Base-by-base conservation (phyloP, 192 early-diverging fungal genomes). In the Diversispora epigaea region DNA sequence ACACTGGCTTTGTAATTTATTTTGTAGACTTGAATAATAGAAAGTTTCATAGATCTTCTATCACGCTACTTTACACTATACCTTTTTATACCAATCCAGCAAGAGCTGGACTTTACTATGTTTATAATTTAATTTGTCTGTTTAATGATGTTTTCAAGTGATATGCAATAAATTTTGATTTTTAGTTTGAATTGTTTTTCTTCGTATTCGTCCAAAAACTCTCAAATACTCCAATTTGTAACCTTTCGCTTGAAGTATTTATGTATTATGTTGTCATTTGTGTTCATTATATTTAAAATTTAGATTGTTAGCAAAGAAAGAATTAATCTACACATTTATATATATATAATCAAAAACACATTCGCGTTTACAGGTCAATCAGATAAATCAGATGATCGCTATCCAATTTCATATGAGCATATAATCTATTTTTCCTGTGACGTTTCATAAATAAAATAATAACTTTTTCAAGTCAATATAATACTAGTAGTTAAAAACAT, bases 211-310 rank as follows among this genome's bases (percentile, higher is more conserved):
- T 46, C 25, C 19, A 72, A 54, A 60, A 72, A 72, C 10, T 44
- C 71, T 5, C 0, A 41, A 40, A 72, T 72, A 21, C 32, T 45
- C 71, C 71, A 72, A 14, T 72, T 40, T 44, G 32, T 41, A 58
- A 56, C 1, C n/a, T 58, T 58, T 32, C 40, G 40, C 4, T 72
- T 41, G 44, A 72, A 72, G 46, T 72, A 72, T 47, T 68, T 68
- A 25, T 61, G 32, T 61, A 61, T 61, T 61, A 15, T 10, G 11
- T 4, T 61, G 32, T 61, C 4, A 11, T 61, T 58, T 58, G 8
- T 58, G 22, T 58, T 32, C 22, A 58, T 58, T 17, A 58, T 58
- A 58, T 58, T 58, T 58, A 58, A 58, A 58, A 22, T 6, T 58
- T 58, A 58, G 56, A 58, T 58, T 58, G 56, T 58, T 58, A 6